phyloP scores from a whole-genome alignment of 352 stramenopile species.

The Plasmopara halstedii region DNA sequence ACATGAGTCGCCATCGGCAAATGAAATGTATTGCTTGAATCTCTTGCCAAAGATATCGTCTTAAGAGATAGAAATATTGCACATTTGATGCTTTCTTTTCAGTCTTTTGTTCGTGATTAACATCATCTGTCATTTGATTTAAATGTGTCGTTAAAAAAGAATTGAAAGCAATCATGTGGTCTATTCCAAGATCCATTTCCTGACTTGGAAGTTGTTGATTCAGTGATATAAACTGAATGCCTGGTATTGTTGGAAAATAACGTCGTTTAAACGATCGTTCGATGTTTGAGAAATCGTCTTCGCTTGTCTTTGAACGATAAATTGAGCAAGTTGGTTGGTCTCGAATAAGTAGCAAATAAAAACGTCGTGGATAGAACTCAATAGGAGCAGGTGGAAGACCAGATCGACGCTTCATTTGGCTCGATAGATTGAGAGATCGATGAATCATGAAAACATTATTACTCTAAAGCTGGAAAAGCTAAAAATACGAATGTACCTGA shows the following conservation, averaged over 20 bases:
- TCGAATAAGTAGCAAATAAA: constrained; percentile 46
- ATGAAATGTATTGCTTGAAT: constrained; percentile 41
- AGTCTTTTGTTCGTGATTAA: too few relatives aligned
- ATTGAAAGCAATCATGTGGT: constrained; percentile 45
- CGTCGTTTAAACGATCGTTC: constrained; percentile 1
- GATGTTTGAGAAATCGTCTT: background rate
- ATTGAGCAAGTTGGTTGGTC: constrained; percentile 24
- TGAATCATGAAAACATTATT: background rate
- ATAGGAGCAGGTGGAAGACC: constrained; percentile 31
- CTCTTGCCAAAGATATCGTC: constrained; percentile 27
- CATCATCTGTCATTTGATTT: background rate
- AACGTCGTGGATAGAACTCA: constrained; percentile 44
- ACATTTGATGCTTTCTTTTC: constrained; percentile 5
- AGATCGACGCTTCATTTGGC: constrained; percentile 42
- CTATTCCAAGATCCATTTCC: constrained; percentile 18
- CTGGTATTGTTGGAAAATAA: constrained; percentile 27
- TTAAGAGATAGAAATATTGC: constrained; percentile 49
- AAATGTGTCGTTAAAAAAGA: constrained; percentile 26
- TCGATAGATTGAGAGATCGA: background rate
- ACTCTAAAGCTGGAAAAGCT: constrained; percentile 8
- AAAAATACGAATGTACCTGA: constrained; percentile 24
- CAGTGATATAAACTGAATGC: constrained; percentile 39
- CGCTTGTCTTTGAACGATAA: background rate
- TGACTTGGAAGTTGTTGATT: constrained; percentile 21
- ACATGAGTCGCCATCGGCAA: constrained; percentile 51